Evolutionary conservation across 2,329 filamentous ascomycete species (phyloP), one percentile per base, ranked within the genome.

Genomic region (Hypomyces rosellus): DNA sequence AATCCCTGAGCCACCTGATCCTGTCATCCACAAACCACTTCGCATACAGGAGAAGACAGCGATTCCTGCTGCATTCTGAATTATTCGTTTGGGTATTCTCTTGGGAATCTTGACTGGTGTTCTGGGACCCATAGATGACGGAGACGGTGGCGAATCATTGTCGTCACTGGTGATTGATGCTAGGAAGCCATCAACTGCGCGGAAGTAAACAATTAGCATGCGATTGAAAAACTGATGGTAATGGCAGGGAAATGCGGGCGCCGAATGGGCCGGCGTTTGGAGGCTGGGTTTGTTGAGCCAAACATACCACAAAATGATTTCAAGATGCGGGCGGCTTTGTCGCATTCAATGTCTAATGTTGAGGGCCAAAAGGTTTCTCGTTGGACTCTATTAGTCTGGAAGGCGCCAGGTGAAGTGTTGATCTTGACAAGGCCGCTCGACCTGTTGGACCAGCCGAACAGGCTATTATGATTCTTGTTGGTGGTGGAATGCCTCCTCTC

Each of bases 41-140:
- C 92, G 85, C 89, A 96, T 95, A 30, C 89, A 95, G 1, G 91
- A 96, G 72, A 96, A 96, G 58, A 97, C 88, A 49, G 89, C 91
- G 51, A 97, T 78, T 11, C 89, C 92, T 58, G 92, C 89, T 25
- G 91, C 90, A 69, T 93, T 88, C 63, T 88, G 82, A 59, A 97
- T 89, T 51, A 96, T 89, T 62, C 85, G 80, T 51, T 84, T 74
- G 0, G 92, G 92, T 25, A 97, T 96, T 71, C 90, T 93, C 69
- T 92, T 89, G 46, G 76, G 68, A 15, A 88, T 63, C 44, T 66
- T 80, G 74, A 56, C 73, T 48, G 74, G 75, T 46, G 74, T 74
- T 45, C 69, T 83, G 64, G 78, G 66, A 46, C 65, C 57, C 52
- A 62, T 63, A 47, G 63, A 49, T 58, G 59, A 57, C 39, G 59